Conservation (phyloP, 495 filamentous ascomycete genomes). For the Aspergillus mulundensis region DNA sequence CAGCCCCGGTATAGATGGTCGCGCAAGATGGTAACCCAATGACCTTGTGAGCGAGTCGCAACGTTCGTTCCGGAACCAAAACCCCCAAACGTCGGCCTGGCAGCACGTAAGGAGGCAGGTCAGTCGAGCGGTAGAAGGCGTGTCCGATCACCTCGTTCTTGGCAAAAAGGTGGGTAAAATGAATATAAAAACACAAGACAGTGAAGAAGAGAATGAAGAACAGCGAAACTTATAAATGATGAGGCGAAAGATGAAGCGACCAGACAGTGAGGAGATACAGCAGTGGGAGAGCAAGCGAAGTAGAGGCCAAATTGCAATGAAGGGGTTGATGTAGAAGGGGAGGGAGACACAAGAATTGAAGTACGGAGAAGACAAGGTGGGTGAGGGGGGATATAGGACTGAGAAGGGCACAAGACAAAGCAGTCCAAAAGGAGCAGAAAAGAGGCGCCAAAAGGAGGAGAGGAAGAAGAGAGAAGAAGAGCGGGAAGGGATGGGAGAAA, state of each 20-base stretch:
- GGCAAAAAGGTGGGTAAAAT: neutral
- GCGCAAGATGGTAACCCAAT: conserved; percentile 11
- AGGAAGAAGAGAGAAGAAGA: conserved; percentile 16
- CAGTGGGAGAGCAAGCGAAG: neutral
- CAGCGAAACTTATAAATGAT: conserved; percentile 2
- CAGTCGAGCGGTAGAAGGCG: neutral
- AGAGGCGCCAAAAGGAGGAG: conserved; percentile 1
- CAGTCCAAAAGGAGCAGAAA: conserved; percentile 19
- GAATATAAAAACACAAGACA: neutral
- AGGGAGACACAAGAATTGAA: conserved; percentile 4
- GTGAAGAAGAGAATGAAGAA: neutral
- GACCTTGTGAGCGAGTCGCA: conserved; percentile 9
- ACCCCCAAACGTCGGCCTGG: conserved; percentile 5
- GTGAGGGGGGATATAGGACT: conserved; percentile 7
- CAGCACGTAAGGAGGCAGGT: neutral
- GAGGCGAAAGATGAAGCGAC: conserved; percentile 2
- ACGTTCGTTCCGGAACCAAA: conserved; percentile 6
- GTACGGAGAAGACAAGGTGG: conserved; percentile 15
- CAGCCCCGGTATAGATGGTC: conserved; percentile 18
- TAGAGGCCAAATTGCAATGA: neutral
- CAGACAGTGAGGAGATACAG: conserved; percentile 9
- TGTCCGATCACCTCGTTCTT: neutral
- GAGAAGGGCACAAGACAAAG: conserved; percentile 16
- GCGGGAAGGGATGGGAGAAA: conserved; percentile 14
- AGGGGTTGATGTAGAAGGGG: conserved; percentile 11